Conservation (phyloP, 2,329 filamentous ascomycete species). For the Emmonsia crescens region DNA sequence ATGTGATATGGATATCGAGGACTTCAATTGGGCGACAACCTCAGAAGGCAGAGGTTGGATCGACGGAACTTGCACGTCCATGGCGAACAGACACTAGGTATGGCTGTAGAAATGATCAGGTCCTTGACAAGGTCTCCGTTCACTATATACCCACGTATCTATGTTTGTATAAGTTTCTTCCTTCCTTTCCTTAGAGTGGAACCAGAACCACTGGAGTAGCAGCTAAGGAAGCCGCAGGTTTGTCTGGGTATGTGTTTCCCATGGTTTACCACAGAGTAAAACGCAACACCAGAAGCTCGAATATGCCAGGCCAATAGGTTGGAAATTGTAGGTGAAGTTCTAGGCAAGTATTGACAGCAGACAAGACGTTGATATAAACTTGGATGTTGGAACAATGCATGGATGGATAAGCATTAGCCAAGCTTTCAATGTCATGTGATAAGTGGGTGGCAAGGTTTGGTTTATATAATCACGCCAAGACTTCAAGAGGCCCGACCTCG, state of each 20-base stretch:
- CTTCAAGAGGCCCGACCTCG: no score
- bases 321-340: neutral
- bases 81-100: neutral
- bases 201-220: neutral
- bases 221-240: neutral
- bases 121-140: neutral
- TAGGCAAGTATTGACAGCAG: neutral
- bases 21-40: slow-evolving; percentile 69
- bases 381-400: no score
- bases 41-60: slow-evolving; percentile 61
- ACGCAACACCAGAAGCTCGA: neutral
- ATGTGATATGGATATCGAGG: slow-evolving; percentile 67
- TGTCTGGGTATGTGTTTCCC: neutral
- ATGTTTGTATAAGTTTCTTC: neutral
- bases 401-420: no score
- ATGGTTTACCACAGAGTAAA: neutral
- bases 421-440: neutral
- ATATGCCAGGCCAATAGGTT: neutral
- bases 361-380: neutral
- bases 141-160: neutral
- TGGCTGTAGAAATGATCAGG: neutral
- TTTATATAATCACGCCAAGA: neutral
- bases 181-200: neutral
- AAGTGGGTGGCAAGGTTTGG: neutral
- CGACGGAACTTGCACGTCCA: slow-evolving; percentile 7